Evolutionary conservation across 148 eudicot species (phyloP), one percentile per base, ranked within the genome.

Genomic region (Rhododendron ovatum): DNA sequence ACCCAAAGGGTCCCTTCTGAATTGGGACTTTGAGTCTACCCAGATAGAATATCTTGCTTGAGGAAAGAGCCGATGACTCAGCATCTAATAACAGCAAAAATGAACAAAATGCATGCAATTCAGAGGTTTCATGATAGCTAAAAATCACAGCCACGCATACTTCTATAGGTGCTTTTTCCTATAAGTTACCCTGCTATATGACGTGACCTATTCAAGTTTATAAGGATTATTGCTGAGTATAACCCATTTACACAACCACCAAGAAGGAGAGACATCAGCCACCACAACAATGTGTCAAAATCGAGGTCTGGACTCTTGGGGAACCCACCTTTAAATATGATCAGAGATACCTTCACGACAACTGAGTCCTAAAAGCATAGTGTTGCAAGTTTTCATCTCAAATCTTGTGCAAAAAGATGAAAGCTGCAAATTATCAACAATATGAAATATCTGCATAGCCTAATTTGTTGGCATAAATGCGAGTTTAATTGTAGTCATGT

Each of bases 21-120:
- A 93, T 80, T 97, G 98, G 69, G 98, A 97, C 88, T 97, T 97
- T 35, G 99, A 97, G 85, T 97, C 99, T 55, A 97, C 99, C 98
- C 99, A 97, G 37, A 97, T 92, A 43, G 98, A 97, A 89, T 94
- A 94, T 77, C 90, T 88, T 55, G 98, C 89, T 86, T 91, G 89
- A 26, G 96, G 98, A 87, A 95, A 97, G 69, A 97, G 92, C 82
- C 99, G 99, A 91, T 97, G 98, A 33, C 93, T 90, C 91, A 97
- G 87, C 99, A 97, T 95, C 99, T 97, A 92, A 65, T 33, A 61
- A 28, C 75, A 83, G 14, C 8, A 30, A 39, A 50, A 74, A 30
- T 35, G 24, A 18, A 59, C 20, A 71, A 45, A 78, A 78, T 78
- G 37, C 33, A 53, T 15, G 48, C 22, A 13, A 33, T 35, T 80